phyloP scores from a whole-genome alignment of 345 rosid species.

The Corchorus capsularis region DNA sequence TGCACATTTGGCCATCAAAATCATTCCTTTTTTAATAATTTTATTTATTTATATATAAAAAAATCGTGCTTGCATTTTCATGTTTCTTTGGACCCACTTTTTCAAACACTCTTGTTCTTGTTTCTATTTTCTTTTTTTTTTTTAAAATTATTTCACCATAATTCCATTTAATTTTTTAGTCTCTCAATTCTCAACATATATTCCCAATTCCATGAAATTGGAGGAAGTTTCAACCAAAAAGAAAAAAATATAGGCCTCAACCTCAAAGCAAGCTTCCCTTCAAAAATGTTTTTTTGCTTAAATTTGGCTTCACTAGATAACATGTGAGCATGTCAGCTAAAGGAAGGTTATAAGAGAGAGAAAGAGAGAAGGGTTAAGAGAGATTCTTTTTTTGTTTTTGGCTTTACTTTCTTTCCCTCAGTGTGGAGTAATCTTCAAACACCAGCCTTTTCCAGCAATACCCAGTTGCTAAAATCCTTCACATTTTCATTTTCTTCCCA shows the following conservation, averaged over 20 bases:
- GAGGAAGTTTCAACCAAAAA: not conserved
- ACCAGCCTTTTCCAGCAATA: slow-evolving; percentile 44
- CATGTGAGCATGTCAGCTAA: slow-evolving; percentile 34
- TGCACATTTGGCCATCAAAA: not conserved
- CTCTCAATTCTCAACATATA: not conserved
- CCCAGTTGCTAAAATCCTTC: slow-evolving; percentile 32
- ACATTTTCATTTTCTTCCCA: not conserved
- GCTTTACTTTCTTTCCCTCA: slow-evolving; percentile 27
- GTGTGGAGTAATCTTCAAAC: slow-evolving; percentile 36
- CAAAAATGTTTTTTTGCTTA: not conserved
- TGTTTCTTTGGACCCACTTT: not conserved
- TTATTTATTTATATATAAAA: not conserved
- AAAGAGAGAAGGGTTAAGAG: not conserved
- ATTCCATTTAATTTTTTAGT: not conserved
- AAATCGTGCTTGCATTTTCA: slow-evolving; percentile 10
- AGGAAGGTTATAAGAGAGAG: slow-evolving; percentile 21
- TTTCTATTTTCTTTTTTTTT: not conserved
- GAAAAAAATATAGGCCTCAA: not conserved
- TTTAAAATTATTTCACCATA: too few species aligned
- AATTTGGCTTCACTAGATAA: not conserved
- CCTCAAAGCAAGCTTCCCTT: not conserved
- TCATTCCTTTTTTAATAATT: not conserved
- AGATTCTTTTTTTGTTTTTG: slow-evolving; percentile 1
- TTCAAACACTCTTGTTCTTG: not conserved
- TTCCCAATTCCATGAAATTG: not conserved